Base-by-base conservation (phyloP, 768 basidiomycete genomes). In the Pleurotus sapidus region DNA sequence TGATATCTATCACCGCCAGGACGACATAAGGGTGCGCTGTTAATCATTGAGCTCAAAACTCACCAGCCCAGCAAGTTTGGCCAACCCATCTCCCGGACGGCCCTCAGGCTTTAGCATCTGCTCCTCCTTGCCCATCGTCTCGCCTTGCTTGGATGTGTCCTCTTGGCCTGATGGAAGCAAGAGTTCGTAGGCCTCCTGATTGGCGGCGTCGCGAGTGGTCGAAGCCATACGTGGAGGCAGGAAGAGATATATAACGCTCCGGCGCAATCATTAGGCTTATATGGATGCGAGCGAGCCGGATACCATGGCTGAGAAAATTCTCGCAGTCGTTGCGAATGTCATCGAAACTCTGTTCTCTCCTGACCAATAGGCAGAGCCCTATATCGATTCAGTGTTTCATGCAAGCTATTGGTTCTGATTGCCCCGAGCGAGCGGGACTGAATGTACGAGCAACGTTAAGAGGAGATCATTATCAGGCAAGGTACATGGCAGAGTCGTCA, bases 51-150 rank as follows among this genome's bases (percentile, higher is more conserved):
- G 15, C 46, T 34, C 30, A n/a, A 39, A 39, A 67, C 78, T 24
- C 23, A 82, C 81, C 55, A 74, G 62, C 25, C 76, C 71, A 48
- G 66, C 56, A 46, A 66, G 59, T 17, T 61, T 62, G 0, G 79
- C 77, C 8, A 67, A 20, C 1, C 27, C 42, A 58, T 83, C 81
- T 0, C 77, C 73, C 25, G 46, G 24, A 34, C 80, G 71, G 0
- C 64, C 66, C 57, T 81, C 78, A 37, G 63, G 64, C 47, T 64
- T 80, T 20, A 63, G 18, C 18, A 59, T 50, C 42, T 64, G 58
- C 55, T 66, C 65, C 46, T 68, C 67, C 9, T 65, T 60, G n/a
- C 55, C 54, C 74, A 72, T 59, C 24, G 39, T 25, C 12, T 59
- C 54, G 27, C 49, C 39, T 11, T 57, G 12, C 24, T 56, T 37